phyloP scores from a whole-genome alignment of 768 basidiomycete genomes.

The Mycena alexandri region DNA sequence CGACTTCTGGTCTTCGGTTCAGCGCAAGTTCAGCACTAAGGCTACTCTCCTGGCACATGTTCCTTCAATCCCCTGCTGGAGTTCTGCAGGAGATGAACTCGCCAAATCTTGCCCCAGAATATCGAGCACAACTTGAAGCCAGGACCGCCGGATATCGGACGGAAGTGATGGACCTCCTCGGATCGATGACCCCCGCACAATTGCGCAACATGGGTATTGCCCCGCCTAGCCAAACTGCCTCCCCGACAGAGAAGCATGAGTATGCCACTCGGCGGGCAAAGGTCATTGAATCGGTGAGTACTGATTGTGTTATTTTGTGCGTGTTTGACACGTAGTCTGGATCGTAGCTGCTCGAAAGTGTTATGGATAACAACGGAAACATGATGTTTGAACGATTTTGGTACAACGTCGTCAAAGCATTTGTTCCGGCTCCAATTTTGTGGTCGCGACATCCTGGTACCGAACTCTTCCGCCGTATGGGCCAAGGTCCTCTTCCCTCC shows the following conservation, averaged over 20 bases:
- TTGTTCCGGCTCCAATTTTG: constrained; percentile 15
- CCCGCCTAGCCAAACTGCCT: constrained; percentile 9
- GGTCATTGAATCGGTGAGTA: not conserved
- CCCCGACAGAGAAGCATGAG: constrained; percentile 4
- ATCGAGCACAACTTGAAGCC: constrained; percentile 6
- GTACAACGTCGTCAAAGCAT: constrained; percentile 18
- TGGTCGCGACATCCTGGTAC: constrained; percentile 26
- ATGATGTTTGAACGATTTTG: constrained; percentile 22
- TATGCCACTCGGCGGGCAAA: not conserved
- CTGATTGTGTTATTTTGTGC: not conserved
- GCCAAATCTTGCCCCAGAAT: constrained; percentile 15
- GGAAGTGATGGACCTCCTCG: constrained; percentile 6
- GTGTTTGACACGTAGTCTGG: not conserved
- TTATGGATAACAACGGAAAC: constrained; percentile 14
- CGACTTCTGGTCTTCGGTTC: constrained; percentile 17
- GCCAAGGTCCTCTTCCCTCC: not conserved
- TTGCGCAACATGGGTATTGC: not conserved
- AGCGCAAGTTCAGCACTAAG: not conserved
- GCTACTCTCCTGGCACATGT: not conserved
- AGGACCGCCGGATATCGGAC: not conserved
- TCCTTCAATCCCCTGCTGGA: not conserved
- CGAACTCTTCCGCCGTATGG: constrained; percentile 6
- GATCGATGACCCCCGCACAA: not conserved
- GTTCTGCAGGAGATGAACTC: not conserved
- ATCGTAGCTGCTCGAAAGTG: constrained; percentile 7